Percentiles rank a stretch among this genome's conserved stretches.
Evolutionary conservation across 495 filamentous ascomycete species (phyloP).

Genomic region (Amorphotheca resinae): DNA sequence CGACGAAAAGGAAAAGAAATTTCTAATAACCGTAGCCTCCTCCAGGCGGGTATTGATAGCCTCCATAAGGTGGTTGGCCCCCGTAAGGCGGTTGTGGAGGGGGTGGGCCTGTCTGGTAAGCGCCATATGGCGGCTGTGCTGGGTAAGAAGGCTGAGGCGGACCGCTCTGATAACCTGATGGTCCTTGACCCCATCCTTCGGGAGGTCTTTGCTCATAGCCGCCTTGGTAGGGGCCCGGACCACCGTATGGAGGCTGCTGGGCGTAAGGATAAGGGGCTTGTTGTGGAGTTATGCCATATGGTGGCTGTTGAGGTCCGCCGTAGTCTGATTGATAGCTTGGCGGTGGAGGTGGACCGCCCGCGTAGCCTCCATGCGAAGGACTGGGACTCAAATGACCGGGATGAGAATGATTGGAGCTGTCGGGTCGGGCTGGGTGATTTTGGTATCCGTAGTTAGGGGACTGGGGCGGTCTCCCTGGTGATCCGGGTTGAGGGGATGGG

Average conservation of each 20-base stretch:
- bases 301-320: neutral
- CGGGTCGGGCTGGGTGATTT: constrained; percentile 7
- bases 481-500: constrained; percentile 4
- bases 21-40: neutral
- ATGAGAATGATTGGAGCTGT: constrained; percentile 7
- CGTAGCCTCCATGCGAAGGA: constrained; percentile 8
- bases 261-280: constrained; percentile 1
- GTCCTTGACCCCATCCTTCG: neutral
- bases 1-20: neutral
- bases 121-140: neutral
- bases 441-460: constrained; percentile 19
- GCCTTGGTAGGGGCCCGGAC: neutral
- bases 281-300: neutral
- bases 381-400: constrained; percentile 10
- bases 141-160: neutral
- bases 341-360: constrained; percentile 3
- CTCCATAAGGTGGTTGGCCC: neutral
- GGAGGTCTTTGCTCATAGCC: neutral
- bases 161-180: neutral
- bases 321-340: neutral
- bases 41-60: constrained; percentile 1
- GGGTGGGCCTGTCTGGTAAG: neutral
- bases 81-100: constrained; percentile 15
- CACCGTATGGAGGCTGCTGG: constrained; percentile 8
- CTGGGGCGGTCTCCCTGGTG: constrained; percentile 1